These are phyloP conservation scores for Calycina marina DNA, from an alignment of 2,329 filamentous ascomycete genomes.

Conservation along the genomic window DNA sequence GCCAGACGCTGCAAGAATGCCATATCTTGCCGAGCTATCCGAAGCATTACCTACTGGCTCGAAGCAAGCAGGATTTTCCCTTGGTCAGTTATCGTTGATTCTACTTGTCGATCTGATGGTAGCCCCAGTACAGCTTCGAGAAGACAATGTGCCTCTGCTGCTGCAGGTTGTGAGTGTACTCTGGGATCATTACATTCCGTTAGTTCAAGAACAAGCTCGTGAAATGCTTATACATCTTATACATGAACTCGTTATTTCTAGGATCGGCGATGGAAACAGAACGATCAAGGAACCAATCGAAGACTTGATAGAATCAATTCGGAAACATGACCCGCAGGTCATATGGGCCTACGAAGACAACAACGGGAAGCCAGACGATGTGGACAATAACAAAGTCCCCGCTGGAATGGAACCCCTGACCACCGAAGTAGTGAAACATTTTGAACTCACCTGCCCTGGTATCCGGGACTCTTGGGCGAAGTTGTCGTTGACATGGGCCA, in stretches of 20 bases:
- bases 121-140: conserved; percentile 65
- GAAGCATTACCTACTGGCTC: conserved; percentile 72
- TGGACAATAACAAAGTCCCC: conserved; percentile 68
- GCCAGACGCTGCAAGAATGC: conserved; percentile 58
- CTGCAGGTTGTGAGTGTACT: conserved; percentile 85
- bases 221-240: conserved; percentile 98
- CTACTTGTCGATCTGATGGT: conserved; percentile 93
- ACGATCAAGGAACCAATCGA: conserved; percentile 60
- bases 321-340: conserved; percentile 68
- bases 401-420: conserved; percentile 77
- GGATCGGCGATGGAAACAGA: conserved; percentile 55
- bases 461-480: conserved; percentile 88
- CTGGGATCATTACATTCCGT: conserved; percentile 92
- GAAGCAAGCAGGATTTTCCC: conserved; percentile 82
- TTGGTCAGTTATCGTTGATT: conserved; percentile 86
- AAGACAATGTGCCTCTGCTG: conserved; percentile 70
- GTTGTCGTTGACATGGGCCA: conserved; percentile 86
- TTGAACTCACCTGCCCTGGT: conserved; percentile 68
- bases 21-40: conserved; percentile 77
- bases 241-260: conserved; percentile 78
- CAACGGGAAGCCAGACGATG: conserved; percentile 61
- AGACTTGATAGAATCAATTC: conserved; percentile 73
- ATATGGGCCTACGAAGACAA: conserved; percentile 93
- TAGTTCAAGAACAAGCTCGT: conserved; percentile 90
- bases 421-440: conserved; percentile 68